Evolutionary conservation across 2,329 filamentous ascomycete genomes (phyloP), one percentile per base, ranked within the genome.

Genomic region (Lachnellula occidentalis): DNA sequence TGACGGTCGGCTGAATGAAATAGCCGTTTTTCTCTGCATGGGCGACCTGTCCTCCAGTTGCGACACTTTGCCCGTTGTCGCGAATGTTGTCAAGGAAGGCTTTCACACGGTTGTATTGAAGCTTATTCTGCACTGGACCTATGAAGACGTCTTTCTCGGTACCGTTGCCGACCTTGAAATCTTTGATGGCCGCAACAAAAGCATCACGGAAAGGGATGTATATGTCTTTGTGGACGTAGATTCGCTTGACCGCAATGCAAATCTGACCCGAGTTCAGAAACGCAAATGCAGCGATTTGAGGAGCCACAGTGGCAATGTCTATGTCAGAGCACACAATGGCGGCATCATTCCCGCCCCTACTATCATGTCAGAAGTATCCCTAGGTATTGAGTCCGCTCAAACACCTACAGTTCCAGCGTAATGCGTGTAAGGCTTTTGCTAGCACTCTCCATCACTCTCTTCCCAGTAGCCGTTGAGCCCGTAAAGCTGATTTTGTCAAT

Each of bases 401-500:
- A n/a, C n/a, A n/a, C n/a, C n/a, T 56, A 56, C 53, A 76, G 64
- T 65, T 77, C 79, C 8, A 82, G 72, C 0, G 79, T 79, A 3
- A 81, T 70, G 34, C 74, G 72, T 66, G 81, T 81, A 48, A 81
- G 66, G 0, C 76, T 78, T 61, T 71, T 72, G 15, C 75, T 72
- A 58, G 75, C 78, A 56, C 71, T 74, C 39, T 71, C 73, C 72
- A 78, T 75, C 45, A 80, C 73, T 37, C 69, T 71, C 59, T 75
- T 74, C 62, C 77, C 63, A 0, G 78, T 80, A 3, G 71, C 66
- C 2, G 72, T 77, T 1, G 78, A 80, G 2, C 80, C 79, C 0
- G 79, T 82, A 63, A 83, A 83, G 59, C 71, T 76, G 63, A 82
- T 77, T 69, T 81, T 81, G 54, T 75, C 72, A 61, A 82, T 76